These are phyloP conservation scores for Serpula lacrymans DNA, from an alignment of 768 basidiomycete species.

Conservation along the genomic window DNA sequence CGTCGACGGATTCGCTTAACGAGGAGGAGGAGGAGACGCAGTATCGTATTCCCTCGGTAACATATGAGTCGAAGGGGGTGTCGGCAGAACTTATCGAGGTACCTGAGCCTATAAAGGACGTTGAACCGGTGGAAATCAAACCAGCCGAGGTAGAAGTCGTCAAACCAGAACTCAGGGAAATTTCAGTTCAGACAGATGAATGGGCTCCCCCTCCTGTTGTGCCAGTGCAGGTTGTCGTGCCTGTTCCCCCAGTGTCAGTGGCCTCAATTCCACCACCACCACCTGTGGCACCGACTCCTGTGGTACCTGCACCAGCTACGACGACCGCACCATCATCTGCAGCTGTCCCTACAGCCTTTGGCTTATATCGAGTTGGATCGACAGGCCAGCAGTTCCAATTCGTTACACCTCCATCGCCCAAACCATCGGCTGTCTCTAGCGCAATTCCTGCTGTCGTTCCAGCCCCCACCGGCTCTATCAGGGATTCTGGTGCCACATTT, in stretches of 20 bases:
- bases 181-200: slow-evolving; percentile 76
- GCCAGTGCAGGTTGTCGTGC: slow-evolving; percentile 24
- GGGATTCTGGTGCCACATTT: slow-evolving; percentile 52
- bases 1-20: slow-evolving; percentile 19
- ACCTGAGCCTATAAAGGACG: slow-evolving; percentile 20
- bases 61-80: slow-evolving; percentile 51
- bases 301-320: too few species aligned
- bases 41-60: slow-evolving; percentile 22
- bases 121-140: slow-evolving; percentile 20
- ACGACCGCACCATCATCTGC: slow-evolving; percentile 13
- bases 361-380: slow-evolving; percentile 56
- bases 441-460: slow-evolving; percentile 20
- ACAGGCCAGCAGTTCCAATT: slow-evolving; percentile 60
- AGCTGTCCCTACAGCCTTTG: slow-evolving; percentile 27
- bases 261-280: slow-evolving; percentile 30
- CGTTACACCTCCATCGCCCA: slow-evolving; percentile 48
- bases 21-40: slow-evolving; percentile 9
- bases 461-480: slow-evolving; percentile 38
- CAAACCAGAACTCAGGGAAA: slow-evolving; percentile 69
- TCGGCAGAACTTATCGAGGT: slow-evolving; percentile 29
- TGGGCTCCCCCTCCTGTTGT: slow-evolving; percentile 49
- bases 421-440: slow-evolving; percentile 22
- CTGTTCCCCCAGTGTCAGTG: slow-evolving; percentile 26
- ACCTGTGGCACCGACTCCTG: slow-evolving; percentile 24
- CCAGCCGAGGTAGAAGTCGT: slow-evolving; percentile 23